These are phyloP conservation scores for Colletotrichum euphorbiae DNA, from an alignment of 2,329 filamentous ascomycete genomes.

Conservation along the genomic window DNA sequence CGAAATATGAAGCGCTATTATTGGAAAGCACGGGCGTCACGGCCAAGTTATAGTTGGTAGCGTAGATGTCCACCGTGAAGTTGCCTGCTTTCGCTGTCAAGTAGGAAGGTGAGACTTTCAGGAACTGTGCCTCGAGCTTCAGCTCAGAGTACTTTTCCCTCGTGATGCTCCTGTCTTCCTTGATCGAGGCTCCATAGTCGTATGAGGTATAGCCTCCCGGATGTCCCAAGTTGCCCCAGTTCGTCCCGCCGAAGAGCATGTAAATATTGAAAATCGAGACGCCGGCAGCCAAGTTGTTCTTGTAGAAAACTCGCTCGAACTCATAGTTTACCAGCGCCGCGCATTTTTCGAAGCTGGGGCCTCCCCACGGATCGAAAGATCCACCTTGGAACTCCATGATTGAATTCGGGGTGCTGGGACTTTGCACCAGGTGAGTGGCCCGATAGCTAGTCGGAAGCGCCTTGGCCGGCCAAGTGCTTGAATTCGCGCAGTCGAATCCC, in stretches of 20 bases:
- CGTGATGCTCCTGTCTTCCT: constrained; percentile 74
- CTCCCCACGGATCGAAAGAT: constrained; percentile 80
- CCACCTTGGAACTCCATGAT: constrained; percentile 78
- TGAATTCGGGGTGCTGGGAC: constrained; percentile 71
- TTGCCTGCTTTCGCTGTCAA: constrained; percentile 68
- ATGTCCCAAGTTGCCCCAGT: constrained; percentile 84
- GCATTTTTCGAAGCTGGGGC: constrained; percentile 76
- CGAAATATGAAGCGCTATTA: constrained; percentile 69
- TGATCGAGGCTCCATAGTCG: constrained; percentile 68
- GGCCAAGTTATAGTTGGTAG: constrained; percentile 62
- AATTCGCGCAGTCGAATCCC: constrained; percentile 69
- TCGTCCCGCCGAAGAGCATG: constrained; percentile 85
- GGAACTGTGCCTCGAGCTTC: constrained; percentile 81
- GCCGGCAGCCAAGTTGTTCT: constrained; percentile 76
- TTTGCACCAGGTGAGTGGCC: constrained; percentile 57
- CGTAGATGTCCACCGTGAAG: constrained; percentile 63
- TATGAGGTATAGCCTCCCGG: constrained; percentile 72
- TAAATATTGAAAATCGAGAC: constrained; percentile 78
- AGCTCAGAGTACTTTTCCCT: constrained; percentile 84
- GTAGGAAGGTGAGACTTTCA: constrained; percentile 78
- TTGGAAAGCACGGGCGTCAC: constrained; percentile 72
- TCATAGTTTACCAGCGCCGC: constrained; percentile 75
- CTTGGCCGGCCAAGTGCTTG: constrained; percentile 50
- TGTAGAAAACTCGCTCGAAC: constrained; percentile 83
- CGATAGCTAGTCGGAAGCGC: constrained; percentile 58